Percentiles rank a stretch among this genome's conserved stretches.
Conservation (phyloP, 768 basidiomycete species). For the Macrolepiota dolichaula region DNA sequence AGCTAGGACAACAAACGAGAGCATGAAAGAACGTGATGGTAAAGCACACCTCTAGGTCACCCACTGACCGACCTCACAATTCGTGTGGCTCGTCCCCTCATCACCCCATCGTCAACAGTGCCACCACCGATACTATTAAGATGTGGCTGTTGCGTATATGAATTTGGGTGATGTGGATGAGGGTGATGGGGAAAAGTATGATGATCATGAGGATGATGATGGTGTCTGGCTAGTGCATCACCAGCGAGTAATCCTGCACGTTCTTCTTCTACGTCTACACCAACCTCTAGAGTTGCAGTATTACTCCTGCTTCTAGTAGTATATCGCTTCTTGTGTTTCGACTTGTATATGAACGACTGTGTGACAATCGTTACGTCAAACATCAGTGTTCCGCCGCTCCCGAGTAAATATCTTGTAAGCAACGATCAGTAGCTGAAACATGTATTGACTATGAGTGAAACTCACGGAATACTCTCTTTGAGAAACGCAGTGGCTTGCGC, state of each 20-base stretch:
- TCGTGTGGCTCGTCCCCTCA: slow-evolving; percentile 4
- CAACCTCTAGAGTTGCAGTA: slow-evolving; percentile 11
- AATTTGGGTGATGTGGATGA: no score
- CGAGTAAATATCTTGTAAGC: slow-evolving; percentile 70
- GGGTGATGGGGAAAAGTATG: background rate
- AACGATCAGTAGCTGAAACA: slow-evolving; percentile 1
- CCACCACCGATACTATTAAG: background rate
- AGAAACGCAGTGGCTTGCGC: slow-evolving; percentile 64
- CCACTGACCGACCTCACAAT: background rate
- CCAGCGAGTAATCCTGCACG: slow-evolving; percentile 45
- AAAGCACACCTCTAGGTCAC: background rate
- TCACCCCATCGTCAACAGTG: background rate
- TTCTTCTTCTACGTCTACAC: slow-evolving; percentile 34
- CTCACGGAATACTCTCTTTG: slow-evolving; percentile 82
- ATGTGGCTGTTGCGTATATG: no score
- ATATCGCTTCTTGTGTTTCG: slow-evolving; percentile 38
- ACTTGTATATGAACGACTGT: slow-evolving; percentile 79
- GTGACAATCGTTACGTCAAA: slow-evolving; percentile 91
- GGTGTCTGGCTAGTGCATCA: slow-evolving; percentile 26
- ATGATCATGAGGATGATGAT: background rate
- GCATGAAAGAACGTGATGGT: background rate
- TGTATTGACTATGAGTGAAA: slow-evolving; percentile 16
- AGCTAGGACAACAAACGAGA: background rate
- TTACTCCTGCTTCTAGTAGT: slow-evolving; percentile 19
- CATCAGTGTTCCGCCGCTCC: slow-evolving; percentile 88